phyloP scores from a whole-genome alignment of 495 filamentous ascomycete species.

The Trichoderma parareesei region DNA sequence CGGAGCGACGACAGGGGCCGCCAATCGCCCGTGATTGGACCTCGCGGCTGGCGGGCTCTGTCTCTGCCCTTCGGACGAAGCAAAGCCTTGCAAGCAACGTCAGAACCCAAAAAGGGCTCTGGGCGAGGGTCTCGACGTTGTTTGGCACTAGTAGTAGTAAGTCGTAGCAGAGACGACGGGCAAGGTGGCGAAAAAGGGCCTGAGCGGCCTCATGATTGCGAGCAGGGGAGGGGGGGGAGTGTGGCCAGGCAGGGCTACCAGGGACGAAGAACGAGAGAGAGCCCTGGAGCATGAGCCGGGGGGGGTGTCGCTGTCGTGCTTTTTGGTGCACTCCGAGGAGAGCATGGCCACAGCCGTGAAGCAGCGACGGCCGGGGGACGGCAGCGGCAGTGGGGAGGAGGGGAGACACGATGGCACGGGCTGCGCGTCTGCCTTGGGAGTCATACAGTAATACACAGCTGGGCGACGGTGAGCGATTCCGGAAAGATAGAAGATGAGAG shows the following conservation, averaged over 20 bases:
- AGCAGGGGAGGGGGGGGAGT: neutral
- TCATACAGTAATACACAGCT: neutral
- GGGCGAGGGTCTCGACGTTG: too few relatives aligned
- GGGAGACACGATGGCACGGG: neutral
- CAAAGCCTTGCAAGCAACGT: neutral
- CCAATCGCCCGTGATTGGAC: neutral
- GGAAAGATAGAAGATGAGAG: neutral
- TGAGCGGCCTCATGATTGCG: constrained; percentile 4
- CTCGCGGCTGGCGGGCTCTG: neutral
- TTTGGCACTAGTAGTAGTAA: too few relatives aligned
- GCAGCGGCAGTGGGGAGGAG: neutral
- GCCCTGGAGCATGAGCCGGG: neutral
- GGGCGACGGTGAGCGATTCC: neutral
- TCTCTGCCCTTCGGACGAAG: neutral
- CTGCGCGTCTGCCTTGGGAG: neutral
- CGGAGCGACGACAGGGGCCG: neutral
- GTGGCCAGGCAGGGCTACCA: neutral
- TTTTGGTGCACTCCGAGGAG: neutral
- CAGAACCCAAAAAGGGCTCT: neutral
- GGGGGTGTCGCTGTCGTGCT: neutral
- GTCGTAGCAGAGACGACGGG: neutral
- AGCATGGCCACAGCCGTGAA: neutral
- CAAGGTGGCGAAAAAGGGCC: neutral
- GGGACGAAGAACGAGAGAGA: neutral
- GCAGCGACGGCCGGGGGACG: neutral